Percentiles rank a stretch among this genome's conserved stretches.
Conservation (phyloP, 1,284 basidiomycete genomes). For the Blastosporella zonata region DNA sequence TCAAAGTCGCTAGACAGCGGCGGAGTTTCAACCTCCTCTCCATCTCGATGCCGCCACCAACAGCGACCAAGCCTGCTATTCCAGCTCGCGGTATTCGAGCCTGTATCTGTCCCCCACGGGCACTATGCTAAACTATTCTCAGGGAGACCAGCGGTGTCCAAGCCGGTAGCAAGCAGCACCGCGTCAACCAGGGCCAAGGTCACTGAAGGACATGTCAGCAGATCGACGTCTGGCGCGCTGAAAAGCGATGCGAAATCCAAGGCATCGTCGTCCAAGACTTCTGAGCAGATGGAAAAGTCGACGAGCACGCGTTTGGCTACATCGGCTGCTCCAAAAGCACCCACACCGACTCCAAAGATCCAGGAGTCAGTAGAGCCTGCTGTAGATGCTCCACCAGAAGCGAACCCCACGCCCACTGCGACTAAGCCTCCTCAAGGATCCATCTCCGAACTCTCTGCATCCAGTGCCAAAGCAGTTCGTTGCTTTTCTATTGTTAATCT, state of each 20-base stretch:
- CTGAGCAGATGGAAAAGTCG: background rate
- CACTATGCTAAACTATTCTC: slow-evolving; percentile 22
- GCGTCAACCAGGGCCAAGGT: slow-evolving; percentile 18
- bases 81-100: slow-evolving; percentile 27
- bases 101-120: slow-evolving; percentile 7
- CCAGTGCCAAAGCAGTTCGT: slow-evolving; percentile 9
- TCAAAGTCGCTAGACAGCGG: no score
- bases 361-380: no score
- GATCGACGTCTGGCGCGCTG: background rate
- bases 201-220: background rate
- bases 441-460: background rate
- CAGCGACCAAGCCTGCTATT: slow-evolving; percentile 1
- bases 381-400: background rate
- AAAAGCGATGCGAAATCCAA: background rate
- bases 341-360: background rate
- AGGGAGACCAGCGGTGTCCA: slow-evolving; percentile 27
- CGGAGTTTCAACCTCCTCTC: background rate
- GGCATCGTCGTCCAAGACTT: background rate
- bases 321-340: background rate
- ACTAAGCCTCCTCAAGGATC: background rate
- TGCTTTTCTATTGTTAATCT: background rate
- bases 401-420: background rate
- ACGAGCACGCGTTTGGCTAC: background rate
- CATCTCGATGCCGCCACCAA: slow-evolving; percentile 6
- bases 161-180: slow-evolving; percentile 20